Evolutionary conservation across 2,329 filamentous ascomycete species (phyloP).

Genomic region (Daldinia sp.): DNA sequence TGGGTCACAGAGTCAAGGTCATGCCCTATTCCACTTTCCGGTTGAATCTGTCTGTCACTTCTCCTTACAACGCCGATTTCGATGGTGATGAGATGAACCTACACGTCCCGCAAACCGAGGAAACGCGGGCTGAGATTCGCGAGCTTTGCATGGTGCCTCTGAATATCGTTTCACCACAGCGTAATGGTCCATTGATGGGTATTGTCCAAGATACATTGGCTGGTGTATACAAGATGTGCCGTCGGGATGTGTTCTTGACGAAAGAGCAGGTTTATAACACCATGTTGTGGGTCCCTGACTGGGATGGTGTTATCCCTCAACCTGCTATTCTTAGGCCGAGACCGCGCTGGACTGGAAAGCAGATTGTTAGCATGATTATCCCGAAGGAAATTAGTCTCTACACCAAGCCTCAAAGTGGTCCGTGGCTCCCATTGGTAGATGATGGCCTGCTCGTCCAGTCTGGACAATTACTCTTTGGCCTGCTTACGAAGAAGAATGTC

Average conservation of each 20-base stretch:
- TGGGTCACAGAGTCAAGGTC: slow-evolving; percentile 96
- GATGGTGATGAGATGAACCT: slow-evolving; percentile 99
- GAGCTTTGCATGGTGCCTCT: slow-evolving; percentile 97
- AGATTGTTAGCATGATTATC: slow-evolving; percentile 94
- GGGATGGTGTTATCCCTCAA: slow-evolving; percentile 93
- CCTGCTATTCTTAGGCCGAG: slow-evolving; percentile 94
- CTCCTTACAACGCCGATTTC: slow-evolving; percentile 99
- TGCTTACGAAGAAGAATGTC: slow-evolving; percentile 93
- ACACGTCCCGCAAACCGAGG: slow-evolving; percentile 97
- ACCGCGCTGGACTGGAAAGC: slow-evolving; percentile 97
- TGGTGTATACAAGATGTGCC: slow-evolving; percentile 96
- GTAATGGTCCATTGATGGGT: slow-evolving; percentile 98
- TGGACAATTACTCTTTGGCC: slow-evolving; percentile 89
- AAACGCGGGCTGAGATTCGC: slow-evolving; percentile 93
- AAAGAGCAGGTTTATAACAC: slow-evolving; percentile 96
- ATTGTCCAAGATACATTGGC: slow-evolving; percentile 98
- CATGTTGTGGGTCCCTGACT: slow-evolving; percentile 96
- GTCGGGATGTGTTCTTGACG: slow-evolving; percentile 89
- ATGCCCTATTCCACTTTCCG: slow-evolving; percentile 99
- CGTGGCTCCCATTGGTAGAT: slow-evolving; percentile 73
- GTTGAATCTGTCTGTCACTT: slow-evolving; percentile 96
- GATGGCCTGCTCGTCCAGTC: slow-evolving; percentile 85
- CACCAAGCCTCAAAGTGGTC: slow-evolving; percentile 71
- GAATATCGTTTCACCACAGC: slow-evolving; percentile 97
- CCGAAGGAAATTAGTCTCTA: slow-evolving; percentile 86